phyloP scores from a whole-genome alignment of 257 asterid species.

The Solanum rostratum region DNA sequence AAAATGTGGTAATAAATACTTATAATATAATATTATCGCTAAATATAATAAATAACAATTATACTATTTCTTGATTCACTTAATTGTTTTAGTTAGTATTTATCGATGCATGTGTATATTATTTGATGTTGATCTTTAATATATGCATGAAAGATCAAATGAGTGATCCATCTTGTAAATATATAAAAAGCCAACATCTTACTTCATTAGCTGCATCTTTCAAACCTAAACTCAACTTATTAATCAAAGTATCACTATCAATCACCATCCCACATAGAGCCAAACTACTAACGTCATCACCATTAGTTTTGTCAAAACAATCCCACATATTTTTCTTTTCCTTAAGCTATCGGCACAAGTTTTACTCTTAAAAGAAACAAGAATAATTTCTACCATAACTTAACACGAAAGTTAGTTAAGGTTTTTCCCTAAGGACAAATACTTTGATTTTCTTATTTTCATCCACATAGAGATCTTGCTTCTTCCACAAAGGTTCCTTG shows the following conservation, averaged over 20 bases:
- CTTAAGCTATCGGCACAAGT: constrained; percentile 16
- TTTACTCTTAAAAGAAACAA: neutral
- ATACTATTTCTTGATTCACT: too few species aligned
- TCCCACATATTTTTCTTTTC: neutral
- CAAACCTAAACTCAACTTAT: constrained; percentile 17
- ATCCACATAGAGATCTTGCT: constrained; percentile 17
- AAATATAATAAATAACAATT: too few species aligned
- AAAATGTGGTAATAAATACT: too few species aligned
- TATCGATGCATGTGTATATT: neutral
- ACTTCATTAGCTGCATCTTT: constrained; percentile 5
- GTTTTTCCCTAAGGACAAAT: neutral
- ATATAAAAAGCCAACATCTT: neutral
- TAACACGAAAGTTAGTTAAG: constrained; percentile 30
- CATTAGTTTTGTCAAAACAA: neutral
- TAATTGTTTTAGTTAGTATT: neutral
- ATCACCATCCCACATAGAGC: constrained; percentile 6
- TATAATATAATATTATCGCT: too few species aligned
- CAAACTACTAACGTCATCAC: constrained; percentile 4
- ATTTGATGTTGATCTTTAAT: neutral
- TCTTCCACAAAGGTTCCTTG: constrained; percentile 34
- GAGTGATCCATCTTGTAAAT: neutral
- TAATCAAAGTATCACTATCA: constrained; percentile 13
- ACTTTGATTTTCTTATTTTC: neutral
- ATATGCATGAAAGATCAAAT: neutral
- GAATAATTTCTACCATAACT: neutral